A percentile compares a stretch with the other conserved stretches of the same genome.
These are phyloP conservation scores for Musa troglodytarum DNA, from an alignment of 176 grass and related monocot genomes.

Conservation along the genomic window DNA sequence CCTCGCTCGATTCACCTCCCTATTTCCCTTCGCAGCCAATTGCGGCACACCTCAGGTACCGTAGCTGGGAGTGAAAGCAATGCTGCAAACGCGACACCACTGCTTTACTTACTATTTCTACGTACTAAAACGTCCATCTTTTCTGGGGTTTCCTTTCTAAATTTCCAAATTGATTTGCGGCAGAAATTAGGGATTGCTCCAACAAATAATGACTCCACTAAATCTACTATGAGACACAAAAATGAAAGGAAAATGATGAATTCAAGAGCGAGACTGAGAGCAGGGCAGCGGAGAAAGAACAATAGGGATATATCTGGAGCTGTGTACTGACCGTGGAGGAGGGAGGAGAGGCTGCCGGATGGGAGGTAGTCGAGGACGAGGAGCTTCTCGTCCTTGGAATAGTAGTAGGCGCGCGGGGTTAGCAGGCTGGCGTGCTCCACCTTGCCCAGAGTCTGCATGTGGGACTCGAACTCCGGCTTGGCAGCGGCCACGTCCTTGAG, in stretches of 20 bases:
- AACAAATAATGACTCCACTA: not conserved
- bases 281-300: too few relatives aligned
- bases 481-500: slow-evolving; percentile 61
- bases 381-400: slow-evolving; percentile 86
- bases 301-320: not conserved
- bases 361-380: slow-evolving; percentile 72
- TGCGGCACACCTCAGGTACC: too few relatives aligned
- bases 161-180: not conserved
- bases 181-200: not conserved
- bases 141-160: too few relatives aligned
- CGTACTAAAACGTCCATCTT: not conserved
- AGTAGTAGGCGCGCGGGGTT: slow-evolving; percentile 62
- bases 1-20: not conserved
- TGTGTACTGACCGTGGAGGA: slow-evolving; percentile 53
- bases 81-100: not conserved
- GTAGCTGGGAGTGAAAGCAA: too few relatives aligned
- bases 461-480: slow-evolving; percentile 46
- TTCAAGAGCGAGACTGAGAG: not conserved
- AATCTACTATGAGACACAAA: not conserved
- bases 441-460: slow-evolving; percentile 40
- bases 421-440: slow-evolving; percentile 59
- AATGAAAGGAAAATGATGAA: not conserved
- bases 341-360: slow-evolving; percentile 69
- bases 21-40: not conserved
- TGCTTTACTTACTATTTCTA: not conserved